Conservation (phyloP, 2,329 filamentous ascomycete genomes). For the Metarhizium guizhouense region DNA sequence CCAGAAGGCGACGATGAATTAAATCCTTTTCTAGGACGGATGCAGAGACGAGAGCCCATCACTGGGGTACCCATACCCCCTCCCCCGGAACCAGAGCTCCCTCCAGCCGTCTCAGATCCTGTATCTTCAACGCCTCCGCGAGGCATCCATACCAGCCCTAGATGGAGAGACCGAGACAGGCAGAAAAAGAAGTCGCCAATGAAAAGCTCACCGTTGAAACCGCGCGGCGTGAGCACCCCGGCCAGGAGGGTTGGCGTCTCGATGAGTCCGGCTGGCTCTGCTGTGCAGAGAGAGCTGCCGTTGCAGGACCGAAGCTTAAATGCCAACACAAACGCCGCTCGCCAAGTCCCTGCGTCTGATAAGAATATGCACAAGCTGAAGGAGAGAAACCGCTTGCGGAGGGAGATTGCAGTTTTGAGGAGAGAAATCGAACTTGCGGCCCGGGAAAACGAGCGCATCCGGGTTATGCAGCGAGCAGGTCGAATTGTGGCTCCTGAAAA, state of each 20-base stretch:
- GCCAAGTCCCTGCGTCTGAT: conserved; percentile 31
- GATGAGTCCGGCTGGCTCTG: conserved; percentile 1
- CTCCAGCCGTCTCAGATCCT: conserved; percentile 45
- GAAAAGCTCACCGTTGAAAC: conserved; percentile 43
- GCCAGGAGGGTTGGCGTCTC: conserved; percentile 4
- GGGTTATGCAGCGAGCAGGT: conserved; percentile 30
- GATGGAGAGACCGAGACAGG: conserved; percentile 26
- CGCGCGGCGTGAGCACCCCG: conserved; percentile 24
- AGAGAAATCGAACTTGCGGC: conserved; percentile 48
- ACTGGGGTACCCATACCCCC: conserved; percentile 19
- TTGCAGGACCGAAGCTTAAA: conserved; percentile 5
- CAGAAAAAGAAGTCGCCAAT: conserved; percentile 27
- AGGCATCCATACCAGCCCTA: conserved; percentile 52
- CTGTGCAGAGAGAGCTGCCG: neutral
- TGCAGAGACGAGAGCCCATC: conserved; percentile 19
- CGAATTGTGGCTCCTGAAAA: conserved; percentile 24
- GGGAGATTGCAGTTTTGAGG: conserved; percentile 47
- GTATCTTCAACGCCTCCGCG: conserved; percentile 45
- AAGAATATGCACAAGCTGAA: conserved; percentile 40
- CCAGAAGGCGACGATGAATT: conserved; percentile 19
- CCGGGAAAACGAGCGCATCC: conserved; percentile 49
- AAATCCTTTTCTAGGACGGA: conserved; percentile 21
- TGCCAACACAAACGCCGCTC: conserved; percentile 25
- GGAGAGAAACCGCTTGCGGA: conserved; percentile 41
- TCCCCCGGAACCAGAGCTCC: conserved; percentile 53